Evolutionary conservation across 768 basidiomycete genomes (phyloP), one percentile per base, ranked within the genome.

Genomic region (Termitomyces sp.): DNA sequence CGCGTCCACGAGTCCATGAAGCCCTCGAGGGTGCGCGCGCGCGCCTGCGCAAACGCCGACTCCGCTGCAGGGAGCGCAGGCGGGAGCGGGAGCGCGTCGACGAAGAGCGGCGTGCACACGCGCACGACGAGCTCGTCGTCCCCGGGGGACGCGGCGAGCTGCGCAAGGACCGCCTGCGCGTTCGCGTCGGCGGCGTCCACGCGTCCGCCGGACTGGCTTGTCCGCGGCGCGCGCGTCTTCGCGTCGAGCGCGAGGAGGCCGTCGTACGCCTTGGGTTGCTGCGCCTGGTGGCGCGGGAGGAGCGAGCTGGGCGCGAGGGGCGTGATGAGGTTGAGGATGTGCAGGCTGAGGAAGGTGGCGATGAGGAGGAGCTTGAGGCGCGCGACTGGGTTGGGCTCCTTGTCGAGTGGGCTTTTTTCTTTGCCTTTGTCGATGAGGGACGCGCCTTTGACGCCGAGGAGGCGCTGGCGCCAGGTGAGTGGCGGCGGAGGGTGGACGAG

Each of bases 1-100:
- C 77, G 75, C 9, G 92, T 92, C 95, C 95, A 98, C 4, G 83
- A 81, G 44, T 84, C 83, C 90, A 97, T 91, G 77, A 95, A 95
- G 59, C 82, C 79, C 59, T 95, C 93, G 54, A 96, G 74, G 22
- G 82, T 73, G 57, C 86, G 0, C 20, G 0, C 5, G n/a, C 24
- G 55, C n/a, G 20, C 9, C 39, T 5, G 50, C 15, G 9, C 37
- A 10, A n/a, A 56, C 37, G 20, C n/a, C n/a, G n/a, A n/a, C n/a
- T n/a, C n/a, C n/a, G n/a, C n/a, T n/a, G 58, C 24, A 51, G 66
- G 31, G 28, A 57, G 67, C 4, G 33, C 3, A 22, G 28, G 22
- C 29, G 55, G 16, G 12, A 15, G 1, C 9, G 75, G 75, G 15
- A 78, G 54, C 54, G 84, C 78, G 37, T 73, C 78, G 59, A 88